Conservation (phyloP, 495 filamentous ascomycete genomes). For the Aspergillus diversus region DNA sequence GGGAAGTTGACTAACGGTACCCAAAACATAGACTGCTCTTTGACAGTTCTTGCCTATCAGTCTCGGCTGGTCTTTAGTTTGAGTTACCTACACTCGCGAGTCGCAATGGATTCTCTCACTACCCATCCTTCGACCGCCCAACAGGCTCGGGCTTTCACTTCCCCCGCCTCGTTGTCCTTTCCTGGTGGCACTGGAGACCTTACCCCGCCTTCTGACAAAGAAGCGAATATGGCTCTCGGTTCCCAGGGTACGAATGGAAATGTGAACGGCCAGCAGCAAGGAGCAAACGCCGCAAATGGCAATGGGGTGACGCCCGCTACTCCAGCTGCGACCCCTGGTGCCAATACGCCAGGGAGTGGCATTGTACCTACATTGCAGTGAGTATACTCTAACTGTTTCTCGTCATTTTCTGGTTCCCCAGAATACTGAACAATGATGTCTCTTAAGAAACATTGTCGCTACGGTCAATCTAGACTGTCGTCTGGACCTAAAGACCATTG, state of each 20-base stretch:
- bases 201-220: slow-evolving; percentile 74
- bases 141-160: slow-evolving; percentile 91
- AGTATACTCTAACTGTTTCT: slow-evolving; percentile 63
- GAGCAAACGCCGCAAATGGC: slow-evolving; percentile 64
- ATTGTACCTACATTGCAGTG: slow-evolving; percentile 98
- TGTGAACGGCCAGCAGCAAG: slow-evolving; percentile 63
- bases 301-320: slow-evolving; percentile 94
- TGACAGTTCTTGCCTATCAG: slow-evolving; percentile 19
- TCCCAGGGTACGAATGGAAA: slow-evolving; percentile 50
- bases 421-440: slow-evolving; percentile 61
- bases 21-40: slow-evolving; percentile 24
- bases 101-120: slow-evolving; percentile 82
- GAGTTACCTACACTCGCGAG: slow-evolving; percentile 30
- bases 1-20: background rate
- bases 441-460: slow-evolving; percentile 96
- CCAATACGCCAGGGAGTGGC: slow-evolving; percentile 77
- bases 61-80: slow-evolving; percentile 29
- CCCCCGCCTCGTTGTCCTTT: slow-evolving; percentile 86
- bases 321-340: slow-evolving; percentile 90
- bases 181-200: slow-evolving; percentile 81
- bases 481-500: slow-evolving; percentile 98
- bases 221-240: slow-evolving; percentile 48
- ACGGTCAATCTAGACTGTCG: slow-evolving; percentile 99
- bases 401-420: slow-evolving; percentile 48
- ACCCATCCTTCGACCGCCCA: slow-evolving; percentile 85